phyloP scores from a whole-genome alignment of 345 rosid species.

The Eucalyptus rudis region DNA sequence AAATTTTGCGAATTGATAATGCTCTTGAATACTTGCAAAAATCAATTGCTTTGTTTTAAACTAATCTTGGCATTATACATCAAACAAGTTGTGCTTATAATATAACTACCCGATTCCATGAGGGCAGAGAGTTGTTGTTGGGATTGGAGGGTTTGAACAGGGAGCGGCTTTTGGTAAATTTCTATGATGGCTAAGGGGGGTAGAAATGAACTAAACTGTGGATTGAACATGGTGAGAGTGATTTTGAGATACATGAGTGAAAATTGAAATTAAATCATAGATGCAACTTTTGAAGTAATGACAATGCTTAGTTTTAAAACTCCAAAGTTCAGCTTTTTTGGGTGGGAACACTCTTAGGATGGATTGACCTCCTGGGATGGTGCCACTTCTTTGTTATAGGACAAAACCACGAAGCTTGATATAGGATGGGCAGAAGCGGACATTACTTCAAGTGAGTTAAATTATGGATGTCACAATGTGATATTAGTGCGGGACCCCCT shows the following conservation, averaged over 20 bases:
- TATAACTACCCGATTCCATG: not conserved
- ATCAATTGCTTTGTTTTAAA: not conserved
- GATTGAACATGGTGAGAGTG: not conserved
- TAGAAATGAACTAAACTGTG: not conserved
- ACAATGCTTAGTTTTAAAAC: too few relatives aligned
- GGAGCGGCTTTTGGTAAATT: rapidly evolving
- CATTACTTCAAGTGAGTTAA: too few relatives aligned
- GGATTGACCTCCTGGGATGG: too few relatives aligned
- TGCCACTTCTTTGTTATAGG: too few relatives aligned
- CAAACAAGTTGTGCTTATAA: not conserved
- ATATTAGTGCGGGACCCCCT: too few relatives aligned
- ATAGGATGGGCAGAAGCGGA: too few relatives aligned
- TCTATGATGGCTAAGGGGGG: not conserved
- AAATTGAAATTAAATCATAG: not conserved
- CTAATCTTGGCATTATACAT: not conserved
- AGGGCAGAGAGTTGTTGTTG: rapidly evolving
- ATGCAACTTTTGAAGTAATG: not conserved
- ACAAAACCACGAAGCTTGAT: too few relatives aligned
- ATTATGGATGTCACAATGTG: too few relatives aligned
- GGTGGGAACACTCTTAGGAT: too few relatives aligned
- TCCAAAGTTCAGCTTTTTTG: too few relatives aligned
- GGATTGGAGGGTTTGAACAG: not conserved
- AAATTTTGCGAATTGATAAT: not conserved
- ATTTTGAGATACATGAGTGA: not conserved
- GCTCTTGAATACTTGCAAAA: not conserved